Conservation (phyloP, 192 early-diverging fungal species). For the Jimgerdemannia lactiflua region DNA sequence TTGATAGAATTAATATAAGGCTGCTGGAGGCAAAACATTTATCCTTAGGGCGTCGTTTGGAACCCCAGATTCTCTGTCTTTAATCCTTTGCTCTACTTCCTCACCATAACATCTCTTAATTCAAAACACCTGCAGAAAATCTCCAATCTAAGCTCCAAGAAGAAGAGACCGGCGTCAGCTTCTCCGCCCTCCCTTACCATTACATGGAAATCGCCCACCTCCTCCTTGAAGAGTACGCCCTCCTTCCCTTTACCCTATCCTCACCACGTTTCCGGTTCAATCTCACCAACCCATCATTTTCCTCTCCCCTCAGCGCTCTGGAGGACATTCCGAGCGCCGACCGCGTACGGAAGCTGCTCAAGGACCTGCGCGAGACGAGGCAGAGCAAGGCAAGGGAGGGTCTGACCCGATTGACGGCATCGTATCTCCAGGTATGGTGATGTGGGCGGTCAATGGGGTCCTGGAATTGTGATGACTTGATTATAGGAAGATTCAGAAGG, state of each 20-base stretch:
- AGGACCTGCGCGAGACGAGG: slow-evolving; percentile 81
- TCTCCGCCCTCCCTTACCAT: slow-evolving; percentile 71
- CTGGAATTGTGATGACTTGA: not conserved
- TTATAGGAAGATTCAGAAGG: slow-evolving; percentile 1
- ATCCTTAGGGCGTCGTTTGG: not conserved
- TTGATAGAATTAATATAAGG: too few relatives aligned
- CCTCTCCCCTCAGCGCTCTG: slow-evolving; percentile 55
- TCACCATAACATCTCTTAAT: not conserved
- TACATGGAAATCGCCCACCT: slow-evolving; percentile 83
- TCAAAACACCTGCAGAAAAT: too few relatives aligned
- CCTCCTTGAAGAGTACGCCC: slow-evolving; percentile 65
- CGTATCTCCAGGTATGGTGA: slow-evolving; percentile 74
- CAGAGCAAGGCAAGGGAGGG: slow-evolving; percentile 77
- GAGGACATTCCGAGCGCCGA: slow-evolving; percentile 83
- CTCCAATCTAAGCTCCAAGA: slow-evolving; percentile 58
- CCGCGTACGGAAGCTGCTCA: slow-evolving; percentile 67
- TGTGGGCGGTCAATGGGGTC: too few relatives aligned
- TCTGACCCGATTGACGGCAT: slow-evolving; percentile 60
- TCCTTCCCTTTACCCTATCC: not conserved
- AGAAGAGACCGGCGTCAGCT: slow-evolving; percentile 61
- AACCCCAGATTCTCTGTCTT: not conserved
- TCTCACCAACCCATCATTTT: not conserved
- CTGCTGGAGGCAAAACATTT: too few relatives aligned
- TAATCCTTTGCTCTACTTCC: not conserved
- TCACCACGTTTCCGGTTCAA: too few relatives aligned